Evolutionary conservation across 2,329 filamentous ascomycete species (phyloP), one percentile per base, ranked within the genome.

Genomic region (Plenodomus lindquistii): DNA sequence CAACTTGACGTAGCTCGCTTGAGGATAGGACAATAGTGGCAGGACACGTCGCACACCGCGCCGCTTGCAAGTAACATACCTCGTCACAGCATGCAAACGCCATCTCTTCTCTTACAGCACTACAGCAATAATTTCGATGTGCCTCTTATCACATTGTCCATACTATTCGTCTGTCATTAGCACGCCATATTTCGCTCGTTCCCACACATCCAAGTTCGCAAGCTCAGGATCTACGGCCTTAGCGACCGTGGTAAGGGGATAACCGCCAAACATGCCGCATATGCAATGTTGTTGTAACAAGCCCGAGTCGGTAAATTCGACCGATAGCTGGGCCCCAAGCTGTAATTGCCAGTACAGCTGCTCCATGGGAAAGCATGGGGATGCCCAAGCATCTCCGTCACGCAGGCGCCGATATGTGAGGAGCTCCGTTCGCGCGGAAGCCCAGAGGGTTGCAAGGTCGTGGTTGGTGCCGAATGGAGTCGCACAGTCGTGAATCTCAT

Each of bases 371-470:
- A 59, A 58, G n/a, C 50, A 37, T 19, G 35, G 18, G 4, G 55
- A 62, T 5, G 44, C 29, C 57, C 59, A 71, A 27, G 51, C 19
- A 41, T 68, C 63, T 2, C 40, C 44, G 7, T 61, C 60, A 2
- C 52, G 40, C 2, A 73, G 34, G 27, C 70, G 64, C 37, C 73
- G 56, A 44, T 75, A 74, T 1, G 71, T 71, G 5, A 73, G 40
- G 2, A 75, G 38, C 38, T 75, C 73, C 9, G 70, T 69, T 45
- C 75, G 69, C 3, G 73, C 56, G 1, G 66, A 55, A 9, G 72
- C 73, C 70, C 70, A 74, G 8, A 75, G 44, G 3, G 42, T 44
- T 0, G 13, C 51, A 13, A 59, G 37, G 37, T 46, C 41, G 10
- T 24, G 5, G 6, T 24, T 5, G 22, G 22, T 6, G 22, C 22